Conservation (phyloP, 1,284 basidiomycete species). For the Chalciporus sp. region DNA sequence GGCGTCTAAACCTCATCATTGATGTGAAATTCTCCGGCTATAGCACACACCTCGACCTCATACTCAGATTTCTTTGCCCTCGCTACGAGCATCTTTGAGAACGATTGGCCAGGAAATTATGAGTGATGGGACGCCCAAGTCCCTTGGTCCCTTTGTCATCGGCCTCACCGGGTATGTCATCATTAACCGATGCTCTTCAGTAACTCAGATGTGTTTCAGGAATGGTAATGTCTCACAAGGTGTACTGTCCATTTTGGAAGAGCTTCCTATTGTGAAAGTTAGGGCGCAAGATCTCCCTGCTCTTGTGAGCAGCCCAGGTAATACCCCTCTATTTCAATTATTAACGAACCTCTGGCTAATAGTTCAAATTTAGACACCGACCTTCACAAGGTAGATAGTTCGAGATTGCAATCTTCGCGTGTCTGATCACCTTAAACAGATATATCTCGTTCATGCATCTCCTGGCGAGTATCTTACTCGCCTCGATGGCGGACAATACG, state of each 20-base stretch:
- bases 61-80: conserved; percentile 62
- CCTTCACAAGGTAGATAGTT: conserved; percentile 45
- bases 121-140: conserved; percentile 60
- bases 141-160: conserved; percentile 77
- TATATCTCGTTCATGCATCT: conserved; percentile 78
- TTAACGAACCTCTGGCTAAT: conserved; percentile 1
- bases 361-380: conserved; percentile 48
- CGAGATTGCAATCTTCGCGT: background rate
- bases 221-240: conserved; percentile 82
- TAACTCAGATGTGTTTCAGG: conserved; percentile 37
- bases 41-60: conserved; percentile 81
- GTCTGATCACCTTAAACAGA: conserved; percentile 40
- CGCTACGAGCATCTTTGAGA: conserved; percentile 60
- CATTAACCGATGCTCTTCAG: background rate
- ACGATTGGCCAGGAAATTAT: conserved; percentile 61
- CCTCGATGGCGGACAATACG: conserved; percentile 57
- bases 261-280: conserved; percentile 69
- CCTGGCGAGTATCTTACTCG: conserved; percentile 71
- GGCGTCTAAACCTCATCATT: background rate
- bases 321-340: conserved; percentile 13
- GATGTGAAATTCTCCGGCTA: conserved; percentile 1
- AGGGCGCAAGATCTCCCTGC: conserved; percentile 56
- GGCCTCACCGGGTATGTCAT: conserved; percentile 76
- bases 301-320: conserved; percentile 56
- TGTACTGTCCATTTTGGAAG: conserved; percentile 67